These are phyloP conservation scores for Paecilomyces dactylethromorphus DNA, from an alignment of 2,329 filamentous ascomycete genomes.

Conservation along the genomic window DNA sequence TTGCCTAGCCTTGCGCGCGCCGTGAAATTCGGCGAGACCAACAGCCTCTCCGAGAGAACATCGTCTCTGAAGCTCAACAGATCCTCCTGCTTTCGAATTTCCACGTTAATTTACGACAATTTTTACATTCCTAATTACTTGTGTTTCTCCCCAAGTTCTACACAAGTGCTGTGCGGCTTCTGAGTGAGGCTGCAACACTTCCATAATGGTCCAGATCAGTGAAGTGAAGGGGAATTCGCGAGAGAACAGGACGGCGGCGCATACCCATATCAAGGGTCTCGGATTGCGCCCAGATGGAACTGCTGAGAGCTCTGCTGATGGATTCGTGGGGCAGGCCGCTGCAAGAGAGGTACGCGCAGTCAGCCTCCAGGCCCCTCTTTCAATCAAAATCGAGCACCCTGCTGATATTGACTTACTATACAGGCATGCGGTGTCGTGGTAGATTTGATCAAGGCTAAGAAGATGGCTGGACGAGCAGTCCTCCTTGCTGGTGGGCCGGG, in stretches of 20 bases:
- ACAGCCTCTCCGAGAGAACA: background rate
- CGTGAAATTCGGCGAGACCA: slow-evolving; percentile 27
- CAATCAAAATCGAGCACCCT: background rate
- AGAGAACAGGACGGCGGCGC: slow-evolving; percentile 91
- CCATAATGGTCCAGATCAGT: slow-evolving; percentile 76
- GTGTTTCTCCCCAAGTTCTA: slow-evolving; percentile 4
- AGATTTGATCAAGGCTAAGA: slow-evolving; percentile 90
- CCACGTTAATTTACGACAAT: background rate
- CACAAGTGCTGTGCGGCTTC: slow-evolving; percentile 12
- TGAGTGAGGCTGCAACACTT: slow-evolving; percentile 17
- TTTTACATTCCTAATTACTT: background rate
- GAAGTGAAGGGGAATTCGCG: slow-evolving; percentile 92
- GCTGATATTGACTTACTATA: slow-evolving; percentile 11
- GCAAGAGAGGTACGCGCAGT: slow-evolving; percentile 73
- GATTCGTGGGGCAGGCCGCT: slow-evolving; percentile 82
- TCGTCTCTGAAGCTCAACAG: background rate
- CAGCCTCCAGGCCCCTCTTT: background rate
- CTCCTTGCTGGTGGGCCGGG: slow-evolving; percentile 89
- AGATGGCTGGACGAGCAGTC: slow-evolving; percentile 94
- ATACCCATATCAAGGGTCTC: slow-evolving; percentile 96
- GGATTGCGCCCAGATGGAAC: slow-evolving; percentile 80
- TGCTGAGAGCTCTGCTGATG: slow-evolving; percentile 70
- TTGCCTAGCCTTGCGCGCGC: slow-evolving; percentile 16
- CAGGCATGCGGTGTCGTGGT: slow-evolving; percentile 93
- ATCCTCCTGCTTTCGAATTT: background rate